Percentiles rank a stretch among this genome's conserved stretches.
These are phyloP conservation scores for Puccinia polysora DNA, from an alignment of 1,284 basidiomycete species.

Conservation along the genomic window DNA sequence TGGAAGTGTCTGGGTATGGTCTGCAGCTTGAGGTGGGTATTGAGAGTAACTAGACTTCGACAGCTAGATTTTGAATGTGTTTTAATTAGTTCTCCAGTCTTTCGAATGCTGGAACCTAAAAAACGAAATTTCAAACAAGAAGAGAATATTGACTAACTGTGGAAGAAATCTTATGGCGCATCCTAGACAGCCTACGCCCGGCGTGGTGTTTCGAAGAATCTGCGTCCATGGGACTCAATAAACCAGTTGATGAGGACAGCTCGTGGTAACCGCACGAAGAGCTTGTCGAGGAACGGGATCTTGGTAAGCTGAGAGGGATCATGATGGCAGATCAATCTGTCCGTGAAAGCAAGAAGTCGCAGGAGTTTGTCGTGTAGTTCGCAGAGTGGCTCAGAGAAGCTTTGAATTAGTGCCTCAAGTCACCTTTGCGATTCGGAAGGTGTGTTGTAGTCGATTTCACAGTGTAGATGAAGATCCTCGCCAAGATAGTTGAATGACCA, in stretches of 20 bases:
- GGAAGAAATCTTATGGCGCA: background rate
- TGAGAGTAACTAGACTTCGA: constrained; percentile 1
- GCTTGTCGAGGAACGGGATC: constrained; percentile 3
- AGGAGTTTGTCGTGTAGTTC: background rate
- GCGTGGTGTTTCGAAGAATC: constrained; percentile 2
- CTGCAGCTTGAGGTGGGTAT: background rate
- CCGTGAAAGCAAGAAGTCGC: background rate
- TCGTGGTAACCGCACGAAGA: background rate
- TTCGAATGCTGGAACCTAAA: no score
- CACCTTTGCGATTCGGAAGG: no score
- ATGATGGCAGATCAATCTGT: background rate
- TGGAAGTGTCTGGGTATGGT: constrained; percentile 9
- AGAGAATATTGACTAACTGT: background rate
- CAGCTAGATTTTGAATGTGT: background rate
- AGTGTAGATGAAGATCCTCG: no score
- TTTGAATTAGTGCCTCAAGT: no score
- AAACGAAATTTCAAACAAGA: background rate
- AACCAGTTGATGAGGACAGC: background rate
- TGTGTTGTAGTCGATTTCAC: no score
- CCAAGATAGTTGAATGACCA: no score
- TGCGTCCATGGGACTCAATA: background rate
- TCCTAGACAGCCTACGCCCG: constrained; percentile 5
- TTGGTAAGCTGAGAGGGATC: background rate
- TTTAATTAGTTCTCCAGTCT: no score
- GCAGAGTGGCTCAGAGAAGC: background rate